Conservation (phyloP, 768 basidiomycete species). For the Phanerodontia chrysosporium region DNA sequence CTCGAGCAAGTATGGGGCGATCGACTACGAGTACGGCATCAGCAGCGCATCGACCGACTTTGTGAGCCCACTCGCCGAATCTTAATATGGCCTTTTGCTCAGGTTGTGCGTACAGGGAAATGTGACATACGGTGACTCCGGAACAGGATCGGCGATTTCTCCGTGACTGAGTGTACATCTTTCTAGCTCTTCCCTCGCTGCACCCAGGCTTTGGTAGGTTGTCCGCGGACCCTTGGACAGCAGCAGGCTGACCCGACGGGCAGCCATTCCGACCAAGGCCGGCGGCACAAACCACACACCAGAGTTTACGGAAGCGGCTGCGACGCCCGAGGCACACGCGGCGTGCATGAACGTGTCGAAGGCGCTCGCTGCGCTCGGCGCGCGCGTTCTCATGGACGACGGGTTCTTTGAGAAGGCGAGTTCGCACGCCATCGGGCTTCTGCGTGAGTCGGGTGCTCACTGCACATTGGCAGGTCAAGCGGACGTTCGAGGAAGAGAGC, state of each 20-base stretch:
- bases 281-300: slow-evolving; percentile 78
- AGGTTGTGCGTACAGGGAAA: slow-evolving; percentile 49
- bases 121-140: slow-evolving; percentile 59
- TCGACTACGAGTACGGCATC: slow-evolving; percentile 68
- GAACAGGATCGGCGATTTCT: not conserved
- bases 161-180: not conserved
- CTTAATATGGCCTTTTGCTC: not conserved
- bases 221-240: not conserved
- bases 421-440: not conserved
- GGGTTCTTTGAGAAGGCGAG: slow-evolving; percentile 54
- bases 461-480: slow-evolving; percentile 36
- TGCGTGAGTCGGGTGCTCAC: not conserved
- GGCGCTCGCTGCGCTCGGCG: slow-evolving; percentile 65
- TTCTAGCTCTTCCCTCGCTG: slow-evolving; percentile 42
- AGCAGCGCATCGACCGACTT: slow-evolving; percentile 78
- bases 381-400: slow-evolving; percentile 65
- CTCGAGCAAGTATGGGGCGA: slow-evolving; percentile 53
- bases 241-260: not conserved
- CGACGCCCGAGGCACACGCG: slow-evolving; percentile 56
- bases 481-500: slow-evolving; percentile 43
- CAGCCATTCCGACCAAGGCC: slow-evolving; percentile 70
- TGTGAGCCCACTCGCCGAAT: slow-evolving; percentile 42
- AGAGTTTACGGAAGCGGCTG: slow-evolving; percentile 60
- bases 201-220: slow-evolving; percentile 67
- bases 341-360: slow-evolving; percentile 66